Percentiles rank a stretch among this genome's conserved stretches.
phyloP scores from a whole-genome alignment of 371 early-diverging fungal genomes.

The Lichtheimia ornata region DNA sequence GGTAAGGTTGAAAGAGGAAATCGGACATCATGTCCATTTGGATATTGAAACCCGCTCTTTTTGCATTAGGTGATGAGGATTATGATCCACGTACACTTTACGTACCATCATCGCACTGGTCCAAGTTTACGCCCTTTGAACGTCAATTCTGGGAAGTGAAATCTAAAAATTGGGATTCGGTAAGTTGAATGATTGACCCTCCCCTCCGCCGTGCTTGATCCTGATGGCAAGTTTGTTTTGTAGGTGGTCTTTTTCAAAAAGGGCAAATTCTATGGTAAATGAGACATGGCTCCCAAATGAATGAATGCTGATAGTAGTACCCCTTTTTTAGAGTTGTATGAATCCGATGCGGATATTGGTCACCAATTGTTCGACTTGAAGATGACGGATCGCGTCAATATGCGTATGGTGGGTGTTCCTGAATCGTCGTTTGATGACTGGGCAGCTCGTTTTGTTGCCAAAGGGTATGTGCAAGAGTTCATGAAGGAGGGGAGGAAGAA shows the following conservation, averaged over 20 bases:
- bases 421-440: slow-evolving; percentile 94
- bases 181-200: slow-evolving; percentile 29
- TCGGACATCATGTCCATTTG: not conserved
- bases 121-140: slow-evolving; percentile 96
- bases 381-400: slow-evolving; percentile 96
- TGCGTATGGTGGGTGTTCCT: slow-evolving; percentile 99
- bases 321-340: slow-evolving; percentile 89
- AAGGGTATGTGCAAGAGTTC: slow-evolving; percentile 76
- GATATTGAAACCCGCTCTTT: not conserved
- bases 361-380: slow-evolving; percentile 96
- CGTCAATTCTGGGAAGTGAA: slow-evolving; percentile 99
- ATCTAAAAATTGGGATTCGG: slow-evolving; percentile 91
- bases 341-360: slow-evolving; percentile 99
- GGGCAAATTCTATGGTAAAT: slow-evolving; percentile 94
- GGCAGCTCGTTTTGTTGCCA: slow-evolving; percentile 96
- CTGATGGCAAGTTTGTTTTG: not conserved
- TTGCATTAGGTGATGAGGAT: slow-evolving; percentile 61
- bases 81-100: slow-evolving; percentile 96
- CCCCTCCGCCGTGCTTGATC: too few relatives aligned
- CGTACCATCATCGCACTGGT: slow-evolving; percentile 84
- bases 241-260: slow-evolving; percentile 98
- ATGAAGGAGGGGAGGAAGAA: too few relatives aligned
- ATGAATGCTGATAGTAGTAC: slow-evolving; percentile 3
- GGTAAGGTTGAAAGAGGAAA: slow-evolving; percentile 28
- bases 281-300: not conserved